These are phyloP conservation scores for Candida anutae DNA, from an alignment of 1,139 yeast genomes.

Conservation along the genomic window DNA sequence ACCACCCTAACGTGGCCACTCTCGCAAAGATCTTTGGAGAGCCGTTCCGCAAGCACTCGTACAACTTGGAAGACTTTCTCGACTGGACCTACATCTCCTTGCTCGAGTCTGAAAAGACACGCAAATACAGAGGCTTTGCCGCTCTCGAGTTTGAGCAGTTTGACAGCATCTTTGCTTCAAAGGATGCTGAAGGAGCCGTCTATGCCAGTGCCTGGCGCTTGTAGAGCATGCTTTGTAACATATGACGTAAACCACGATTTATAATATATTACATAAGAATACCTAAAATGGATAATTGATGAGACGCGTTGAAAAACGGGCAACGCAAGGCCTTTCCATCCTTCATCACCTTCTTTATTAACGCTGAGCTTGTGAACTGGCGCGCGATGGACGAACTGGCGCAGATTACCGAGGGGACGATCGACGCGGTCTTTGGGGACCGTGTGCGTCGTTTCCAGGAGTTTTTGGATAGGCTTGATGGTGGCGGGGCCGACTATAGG, in stretches of 20 bases:
- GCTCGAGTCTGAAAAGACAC: conserved; percentile 64
- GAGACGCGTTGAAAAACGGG: too few relatives aligned
- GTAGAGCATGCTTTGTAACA: too few relatives aligned
- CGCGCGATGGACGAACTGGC: conserved; percentile 13
- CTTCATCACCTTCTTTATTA: conserved; percentile 11
- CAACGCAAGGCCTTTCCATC: not conserved
- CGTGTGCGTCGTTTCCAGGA: conserved; percentile 86
- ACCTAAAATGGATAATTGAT: too few relatives aligned
- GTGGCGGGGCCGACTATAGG: conserved; percentile 52
- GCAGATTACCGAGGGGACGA: conserved; percentile 23
- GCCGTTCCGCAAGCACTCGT: conserved; percentile 81
- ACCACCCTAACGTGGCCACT: conserved; percentile 93
- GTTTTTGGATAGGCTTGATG: conserved; percentile 55
- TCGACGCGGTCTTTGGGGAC: conserved; percentile 58
- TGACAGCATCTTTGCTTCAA: conserved; percentile 25
- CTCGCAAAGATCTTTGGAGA: conserved; percentile 82
- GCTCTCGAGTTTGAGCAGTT: conserved; percentile 73
- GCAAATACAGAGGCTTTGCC: conserved; percentile 63
- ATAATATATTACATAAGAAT: not conserved
- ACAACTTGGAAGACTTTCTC: conserved; percentile 87
- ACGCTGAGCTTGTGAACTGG: conserved; percentile 8
- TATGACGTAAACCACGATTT: not conserved
- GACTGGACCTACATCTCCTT: conserved; percentile 83
- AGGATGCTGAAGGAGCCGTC: conserved; percentile 4
- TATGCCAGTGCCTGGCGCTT: conserved; percentile 12